Base-by-base conservation (phyloP, 768 basidiomycete species). In the Tephrocybe sp. region DNA sequence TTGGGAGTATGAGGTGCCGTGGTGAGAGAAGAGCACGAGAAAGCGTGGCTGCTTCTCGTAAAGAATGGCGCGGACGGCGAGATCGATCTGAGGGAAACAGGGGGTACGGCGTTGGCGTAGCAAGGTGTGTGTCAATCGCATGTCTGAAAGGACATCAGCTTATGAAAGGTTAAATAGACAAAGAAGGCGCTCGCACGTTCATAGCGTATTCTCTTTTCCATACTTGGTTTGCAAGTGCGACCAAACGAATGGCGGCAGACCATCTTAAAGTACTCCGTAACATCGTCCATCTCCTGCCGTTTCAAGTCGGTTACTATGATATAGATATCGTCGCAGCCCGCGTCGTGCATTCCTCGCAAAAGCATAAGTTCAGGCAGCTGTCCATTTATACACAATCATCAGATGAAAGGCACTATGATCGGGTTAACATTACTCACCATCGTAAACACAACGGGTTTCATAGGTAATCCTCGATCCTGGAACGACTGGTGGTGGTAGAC, bases 1-100 rank as follows among this genome's bases (percentile, higher is more conserved):
- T 66, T 88, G 86, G 27, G 87, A 88, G 57, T 87, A 89, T 13
- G 87, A 88, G 9, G 84, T 85, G 23, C 84, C 84, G 62, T 88
- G 86, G 60, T 86, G 85, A 22, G 86, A 89, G 66, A 89, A 88
- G 54, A 89, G 75, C 39, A 89, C 76, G 58, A 89, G 71, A 64
- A 89, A 89, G 30, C 83, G 86, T 4, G 87, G 87, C 42, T 74
- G 77, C 60, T 88, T 88, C 65, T 89, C 86, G 69, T 82, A 76
- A 3, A 89, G 73, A 57, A 89, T 83, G 11, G 86, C 86, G 31
- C 87, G 84, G 45, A 89, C 74, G 29, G 82, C 80, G 51, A 89
- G 77, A 67, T 89, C 87, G 67, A 89, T 85, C 65, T 89, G 87
- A 4, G 87, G 87, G 64, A 89, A 88, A 64, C 87, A 89, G 0